Conservation (phyloP, 768 basidiomycete species). For the Termitomyces sp. region DNA sequence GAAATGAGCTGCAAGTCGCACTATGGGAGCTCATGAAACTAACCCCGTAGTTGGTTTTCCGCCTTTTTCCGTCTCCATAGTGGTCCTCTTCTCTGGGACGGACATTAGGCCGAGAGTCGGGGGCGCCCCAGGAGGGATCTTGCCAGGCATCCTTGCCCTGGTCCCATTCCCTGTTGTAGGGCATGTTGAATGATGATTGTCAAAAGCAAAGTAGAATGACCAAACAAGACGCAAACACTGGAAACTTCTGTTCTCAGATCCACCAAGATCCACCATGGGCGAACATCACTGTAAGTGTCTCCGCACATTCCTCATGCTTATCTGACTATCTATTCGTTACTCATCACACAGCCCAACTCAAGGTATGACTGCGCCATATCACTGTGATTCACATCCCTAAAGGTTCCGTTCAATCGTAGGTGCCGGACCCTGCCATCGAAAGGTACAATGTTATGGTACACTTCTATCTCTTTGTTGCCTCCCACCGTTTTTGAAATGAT, state of each 20-base stretch:
- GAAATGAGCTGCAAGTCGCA: not conserved
- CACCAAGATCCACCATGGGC: slow-evolving; percentile 59
- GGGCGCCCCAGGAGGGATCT: slow-evolving; percentile 41
- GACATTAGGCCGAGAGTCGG: slow-evolving; percentile 35
- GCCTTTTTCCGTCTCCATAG: slow-evolving; percentile 67
- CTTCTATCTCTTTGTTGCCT: not conserved
- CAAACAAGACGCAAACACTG: slow-evolving; percentile 30
- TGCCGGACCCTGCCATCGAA: slow-evolving; percentile 56
- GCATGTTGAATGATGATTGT: slow-evolving; percentile 44
- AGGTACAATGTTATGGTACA: slow-evolving; percentile 50
- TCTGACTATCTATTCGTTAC: slow-evolving; percentile 13
- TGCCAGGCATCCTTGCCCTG: slow-evolving; percentile 66
- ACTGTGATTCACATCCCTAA: not conserved
- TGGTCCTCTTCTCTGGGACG: slow-evolving; percentile 69
- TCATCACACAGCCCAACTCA: slow-evolving; percentile 47
- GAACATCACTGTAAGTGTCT: slow-evolving; percentile 51
- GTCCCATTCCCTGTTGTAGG: slow-evolving; percentile 86
- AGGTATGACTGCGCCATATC: slow-evolving; percentile 32
- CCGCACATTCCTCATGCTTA: not conserved
- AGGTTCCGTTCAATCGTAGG: slow-evolving; percentile 18
- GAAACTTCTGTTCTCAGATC: slow-evolving; percentile 23
- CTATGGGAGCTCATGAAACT: not conserved
- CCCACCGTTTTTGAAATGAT: slow-evolving; percentile 2
- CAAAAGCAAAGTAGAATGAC: slow-evolving; percentile 32
- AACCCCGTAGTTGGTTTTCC: slow-evolving; percentile 74